Evolutionary conservation across 768 basidiomycete species (phyloP).

Genomic region (Boletus speciosus): DNA sequence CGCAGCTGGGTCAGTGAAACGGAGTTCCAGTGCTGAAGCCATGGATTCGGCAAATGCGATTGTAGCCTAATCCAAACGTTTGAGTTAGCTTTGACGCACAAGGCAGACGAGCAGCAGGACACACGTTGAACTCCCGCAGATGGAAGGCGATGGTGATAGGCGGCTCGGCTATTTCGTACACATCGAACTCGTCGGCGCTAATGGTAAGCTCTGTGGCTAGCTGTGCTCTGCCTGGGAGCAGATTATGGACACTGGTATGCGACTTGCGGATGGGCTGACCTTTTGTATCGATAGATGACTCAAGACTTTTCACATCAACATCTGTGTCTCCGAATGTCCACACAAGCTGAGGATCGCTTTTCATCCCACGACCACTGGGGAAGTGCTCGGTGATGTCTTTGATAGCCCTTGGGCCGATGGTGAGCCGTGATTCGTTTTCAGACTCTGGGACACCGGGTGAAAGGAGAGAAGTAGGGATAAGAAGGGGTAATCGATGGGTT

Average conservation of each 20-base stretch:
- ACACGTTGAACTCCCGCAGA: conserved; percentile 79
- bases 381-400: conserved; percentile 84
- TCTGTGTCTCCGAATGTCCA: conserved; percentile 76
- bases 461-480: conserved; percentile 54
- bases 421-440: conserved; percentile 58
- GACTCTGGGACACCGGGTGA: conserved; percentile 64
- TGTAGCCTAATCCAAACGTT: conserved; percentile 55
- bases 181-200: conserved; percentile 77
- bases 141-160: conserved; percentile 76
- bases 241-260: background rate
- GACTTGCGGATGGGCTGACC: conserved; percentile 36
- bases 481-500: conserved; percentile 70
- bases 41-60: conserved; percentile 76
- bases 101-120: background rate
- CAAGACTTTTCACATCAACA: conserved; percentile 64
- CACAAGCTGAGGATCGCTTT: conserved; percentile 72
- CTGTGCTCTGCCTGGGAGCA: conserved; percentile 49
- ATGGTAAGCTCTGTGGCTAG: conserved; percentile 75
- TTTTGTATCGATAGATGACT: conserved; percentile 61
- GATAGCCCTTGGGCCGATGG: conserved; percentile 68
- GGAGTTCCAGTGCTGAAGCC: conserved; percentile 59
- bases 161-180: conserved; percentile 59
- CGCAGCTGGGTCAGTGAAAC: conserved; percentile 69
- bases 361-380: conserved; percentile 55
- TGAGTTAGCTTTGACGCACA: background rate